A percentile compares a stretch with the other conserved stretches of the same genome.
phyloP scores from a whole-genome alignment of 2,329 filamentous ascomycete genomes.

The Paracoccidioides lutzii region DNA sequence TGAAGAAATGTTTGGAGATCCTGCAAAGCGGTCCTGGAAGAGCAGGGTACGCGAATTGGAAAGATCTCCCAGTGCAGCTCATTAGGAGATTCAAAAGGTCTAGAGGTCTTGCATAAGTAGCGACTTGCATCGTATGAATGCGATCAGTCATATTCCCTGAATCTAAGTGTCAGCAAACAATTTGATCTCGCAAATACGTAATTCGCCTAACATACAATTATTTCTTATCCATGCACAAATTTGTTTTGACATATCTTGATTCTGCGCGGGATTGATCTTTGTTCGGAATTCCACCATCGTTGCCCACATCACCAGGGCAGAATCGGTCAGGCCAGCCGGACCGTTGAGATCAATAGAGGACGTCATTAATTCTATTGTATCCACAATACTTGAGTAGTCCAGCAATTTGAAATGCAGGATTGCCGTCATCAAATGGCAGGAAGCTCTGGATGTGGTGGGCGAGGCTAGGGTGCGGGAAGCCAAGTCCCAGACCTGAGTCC shows the following conservation, averaged over 20 bases:
- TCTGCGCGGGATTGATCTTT: conserved; percentile 54
- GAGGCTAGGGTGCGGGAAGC: conserved; percentile 58
- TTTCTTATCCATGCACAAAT: conserved; percentile 71
- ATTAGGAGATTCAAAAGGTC: conserved; percentile 59
- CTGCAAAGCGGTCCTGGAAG: conserved; percentile 18
- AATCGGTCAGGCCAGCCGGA: conserved; percentile 65
- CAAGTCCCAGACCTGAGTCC: conserved; percentile 65
- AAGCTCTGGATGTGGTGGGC: conserved; percentile 58
- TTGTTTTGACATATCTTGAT: conserved; percentile 53
- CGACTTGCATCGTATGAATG: conserved; percentile 51
- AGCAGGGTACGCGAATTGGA: conserved; percentile 14
- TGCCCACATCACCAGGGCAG: conserved; percentile 60
- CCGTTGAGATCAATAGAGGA: conserved; percentile 69
- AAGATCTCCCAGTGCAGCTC: conserved; percentile 49
- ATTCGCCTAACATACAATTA: conserved; percentile 68
- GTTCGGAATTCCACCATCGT: conserved; percentile 54
- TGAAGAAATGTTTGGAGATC: conserved; percentile 29
- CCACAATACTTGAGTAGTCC: conserved; percentile 51
- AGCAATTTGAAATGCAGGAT: conserved; percentile 57
- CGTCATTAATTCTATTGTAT: conserved; percentile 60
- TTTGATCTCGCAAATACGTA: background rate
- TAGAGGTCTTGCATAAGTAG: conserved; percentile 49
- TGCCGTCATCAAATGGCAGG: conserved; percentile 58
- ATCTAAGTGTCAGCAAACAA: conserved; percentile 9
- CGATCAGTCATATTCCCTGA: conserved; percentile 48